phyloP scores from a whole-genome alignment of 2,329 filamentous ascomycete genomes.

The Gyromitra esculenta region DNA sequence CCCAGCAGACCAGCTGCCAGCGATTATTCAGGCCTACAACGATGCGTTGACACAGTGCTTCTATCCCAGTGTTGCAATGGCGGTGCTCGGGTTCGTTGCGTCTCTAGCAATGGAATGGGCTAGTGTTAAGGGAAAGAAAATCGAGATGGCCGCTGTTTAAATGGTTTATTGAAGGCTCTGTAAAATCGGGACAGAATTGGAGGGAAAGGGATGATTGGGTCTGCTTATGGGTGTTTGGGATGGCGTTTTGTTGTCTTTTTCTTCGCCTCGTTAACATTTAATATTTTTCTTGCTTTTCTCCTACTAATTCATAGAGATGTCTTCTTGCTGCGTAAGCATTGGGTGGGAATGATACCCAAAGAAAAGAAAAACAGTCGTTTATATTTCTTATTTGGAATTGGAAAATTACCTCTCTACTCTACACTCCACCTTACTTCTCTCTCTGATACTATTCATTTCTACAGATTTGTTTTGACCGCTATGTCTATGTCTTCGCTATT shows the following conservation, averaged over 20 bases:
- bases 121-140: constrained; percentile 61
- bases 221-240: constrained; percentile 20
- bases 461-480: not conserved
- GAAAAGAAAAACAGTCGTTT: not conserved
- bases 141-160: constrained; percentile 54
- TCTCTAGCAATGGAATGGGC: constrained; percentile 71
- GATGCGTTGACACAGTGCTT: constrained; percentile 69
- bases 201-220: not conserved
- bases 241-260: constrained; percentile 18
- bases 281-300: not conserved
- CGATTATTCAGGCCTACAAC: constrained; percentile 73
- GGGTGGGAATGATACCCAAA: constrained; percentile 7
- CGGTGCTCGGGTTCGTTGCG: constrained; percentile 67
- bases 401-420: not conserved
- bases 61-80: constrained; percentile 69
- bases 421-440: not conserved
- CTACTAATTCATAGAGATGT: constrained; percentile 16
- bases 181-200: constrained; percentile 4
- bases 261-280: not conserved
- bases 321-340: constrained; percentile 3
- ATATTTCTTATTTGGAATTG: constrained; percentile 9
- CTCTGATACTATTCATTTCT: not conserved
- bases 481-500: constrained; percentile 10
- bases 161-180: not conserved
- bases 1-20: constrained; percentile 63